phyloP scores from a whole-genome alignment of 805 yeast genomes.

The Jamesozyma piceae region DNA sequence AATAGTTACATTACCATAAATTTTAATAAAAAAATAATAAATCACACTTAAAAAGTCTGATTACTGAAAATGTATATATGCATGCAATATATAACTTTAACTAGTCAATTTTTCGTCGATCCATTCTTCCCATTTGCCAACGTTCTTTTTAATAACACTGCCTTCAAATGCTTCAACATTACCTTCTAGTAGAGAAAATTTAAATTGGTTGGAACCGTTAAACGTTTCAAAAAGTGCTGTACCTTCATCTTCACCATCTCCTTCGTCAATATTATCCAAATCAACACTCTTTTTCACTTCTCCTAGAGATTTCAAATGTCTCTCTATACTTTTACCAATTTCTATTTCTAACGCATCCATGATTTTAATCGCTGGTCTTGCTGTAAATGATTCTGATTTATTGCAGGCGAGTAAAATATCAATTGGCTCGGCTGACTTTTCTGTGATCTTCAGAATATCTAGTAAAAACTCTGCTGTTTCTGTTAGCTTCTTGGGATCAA shows the following conservation, averaged over 20 bases:
- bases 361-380: constrained; percentile 60
- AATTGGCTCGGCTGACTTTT: constrained; percentile 50
- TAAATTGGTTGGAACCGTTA: constrained; percentile 35
- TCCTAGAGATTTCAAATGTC: constrained; percentile 38
- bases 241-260: constrained; percentile 11
- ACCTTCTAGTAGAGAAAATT: constrained; percentile 63
- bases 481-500: constrained; percentile 39
- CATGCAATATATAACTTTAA: not conserved
- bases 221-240: constrained; percentile 32
- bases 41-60: no score
- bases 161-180: constrained; percentile 65
- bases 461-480: constrained; percentile 51
- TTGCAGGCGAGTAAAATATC: constrained; percentile 75
- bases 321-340: constrained; percentile 43
- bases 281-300: constrained; percentile 30
- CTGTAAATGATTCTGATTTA: constrained; percentile 76
- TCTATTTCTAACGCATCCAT: constrained; percentile 52
- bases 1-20: no score
- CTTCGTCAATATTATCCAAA: constrained; percentile 21
- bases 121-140: constrained; percentile 67
- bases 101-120: constrained; percentile 40
- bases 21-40: no score
- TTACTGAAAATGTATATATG: no score
- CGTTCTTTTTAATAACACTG: constrained; percentile 50
- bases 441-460: constrained; percentile 53